phyloP scores from a whole-genome alignment of 164 flowering plant species.

The Liriodendron chinense region DNA sequence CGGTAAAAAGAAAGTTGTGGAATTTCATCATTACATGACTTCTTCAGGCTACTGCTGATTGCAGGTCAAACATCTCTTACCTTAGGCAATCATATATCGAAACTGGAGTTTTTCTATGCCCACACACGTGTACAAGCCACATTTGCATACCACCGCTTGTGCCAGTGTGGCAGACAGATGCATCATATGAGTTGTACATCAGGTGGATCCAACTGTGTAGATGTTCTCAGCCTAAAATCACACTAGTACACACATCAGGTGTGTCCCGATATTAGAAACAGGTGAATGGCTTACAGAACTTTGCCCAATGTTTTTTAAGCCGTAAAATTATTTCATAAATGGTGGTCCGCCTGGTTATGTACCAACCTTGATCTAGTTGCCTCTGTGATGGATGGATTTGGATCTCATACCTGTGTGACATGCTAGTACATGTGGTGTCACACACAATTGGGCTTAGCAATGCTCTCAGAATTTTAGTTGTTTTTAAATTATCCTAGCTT shows the following conservation, averaged over 20 bases:
- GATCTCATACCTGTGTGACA: neutral
- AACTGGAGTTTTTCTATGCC: neutral
- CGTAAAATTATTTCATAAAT: too few relatives aligned
- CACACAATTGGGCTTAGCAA: neutral
- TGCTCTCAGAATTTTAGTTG: neutral
- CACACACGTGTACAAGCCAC: too few relatives aligned
- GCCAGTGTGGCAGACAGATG: neutral
- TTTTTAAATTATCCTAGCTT: too few relatives aligned
- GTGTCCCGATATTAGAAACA: neutral
- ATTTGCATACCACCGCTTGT: too few relatives aligned
- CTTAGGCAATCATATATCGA: neutral
- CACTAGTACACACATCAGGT: neutral
- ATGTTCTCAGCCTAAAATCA: neutral
- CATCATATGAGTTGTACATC: neutral
- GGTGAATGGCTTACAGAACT: neutral
- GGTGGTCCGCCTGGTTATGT: neutral
- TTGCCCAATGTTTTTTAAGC: neutral
- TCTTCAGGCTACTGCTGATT: neutral
- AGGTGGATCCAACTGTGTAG: too few relatives aligned
- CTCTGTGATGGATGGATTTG: neutral
- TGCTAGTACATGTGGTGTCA: neutral
- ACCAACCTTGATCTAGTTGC: neutral
- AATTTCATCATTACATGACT: constrained; percentile 12
- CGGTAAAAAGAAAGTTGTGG: constrained; percentile 9
- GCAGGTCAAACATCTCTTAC: neutral